Conservation (phyloP, 139 green algal genomes). For the Spirogloea muscicola region DNA sequence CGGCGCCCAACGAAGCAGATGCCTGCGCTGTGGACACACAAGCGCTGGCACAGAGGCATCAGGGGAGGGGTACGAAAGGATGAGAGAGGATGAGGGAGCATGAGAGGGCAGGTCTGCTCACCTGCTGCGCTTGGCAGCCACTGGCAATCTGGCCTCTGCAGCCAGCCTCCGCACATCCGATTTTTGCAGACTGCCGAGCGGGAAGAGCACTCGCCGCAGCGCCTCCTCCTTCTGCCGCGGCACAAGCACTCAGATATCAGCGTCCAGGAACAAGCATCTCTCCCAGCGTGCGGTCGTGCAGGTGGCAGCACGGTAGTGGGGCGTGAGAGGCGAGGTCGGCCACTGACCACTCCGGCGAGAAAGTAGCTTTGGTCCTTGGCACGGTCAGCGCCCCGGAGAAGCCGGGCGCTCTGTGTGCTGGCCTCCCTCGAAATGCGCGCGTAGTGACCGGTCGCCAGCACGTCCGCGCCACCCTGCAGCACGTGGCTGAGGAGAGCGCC, state of each 20-base stretch:
- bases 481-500: slow-evolving; percentile 58
- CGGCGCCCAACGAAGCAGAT: slow-evolving; percentile 83
- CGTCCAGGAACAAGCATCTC: too few species aligned
- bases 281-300: too few species aligned
- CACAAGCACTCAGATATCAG: too few species aligned
- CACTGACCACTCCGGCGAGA: slow-evolving; percentile 47
- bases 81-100: too few species aligned
- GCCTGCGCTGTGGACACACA: slow-evolving; percentile 67
- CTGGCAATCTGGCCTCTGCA: slow-evolving; percentile 50
- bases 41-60: too few species aligned
- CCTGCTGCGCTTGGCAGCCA: too few species aligned
- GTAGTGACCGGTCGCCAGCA: slow-evolving; percentile 75
- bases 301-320: too few species aligned
- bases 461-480: slow-evolving; percentile 51
- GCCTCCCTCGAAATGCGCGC: slow-evolving; percentile 48
- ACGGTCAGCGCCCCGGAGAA: slow-evolving; percentile 60
- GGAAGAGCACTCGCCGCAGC: slow-evolving; percentile 5
- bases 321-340: too few species aligned
- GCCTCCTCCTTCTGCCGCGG: neutral
- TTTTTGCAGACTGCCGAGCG: slow-evolving; percentile 55
- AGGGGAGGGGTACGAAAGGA: too few species aligned
- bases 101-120: slow-evolving; percentile 18
- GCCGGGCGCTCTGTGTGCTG: slow-evolving; percentile 9
- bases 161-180: too few species aligned
- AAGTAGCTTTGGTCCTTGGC: slow-evolving; percentile 81